These are phyloP conservation scores for Crassisporium funariophilum DNA, from an alignment of 768 basidiomycete genomes.

Conservation along the genomic window DNA sequence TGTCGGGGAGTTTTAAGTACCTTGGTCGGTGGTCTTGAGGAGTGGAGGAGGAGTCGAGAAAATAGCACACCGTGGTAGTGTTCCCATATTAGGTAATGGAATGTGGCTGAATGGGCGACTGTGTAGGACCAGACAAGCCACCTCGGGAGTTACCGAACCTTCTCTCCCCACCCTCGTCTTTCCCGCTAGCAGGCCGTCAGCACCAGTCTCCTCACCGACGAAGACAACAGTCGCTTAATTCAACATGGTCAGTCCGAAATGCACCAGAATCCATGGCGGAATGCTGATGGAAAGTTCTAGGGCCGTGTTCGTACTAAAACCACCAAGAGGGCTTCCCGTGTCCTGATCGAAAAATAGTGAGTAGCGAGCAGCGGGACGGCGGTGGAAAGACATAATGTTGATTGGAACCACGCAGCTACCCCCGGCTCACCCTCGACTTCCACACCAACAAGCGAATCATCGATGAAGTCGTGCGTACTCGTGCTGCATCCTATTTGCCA, in stretches of 20 bases:
- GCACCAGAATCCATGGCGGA: slow-evolving; percentile 4
- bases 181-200: slow-evolving; percentile 21
- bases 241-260: slow-evolving; percentile 52
- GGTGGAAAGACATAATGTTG: neutral
- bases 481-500: neutral
- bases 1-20: slow-evolving; percentile 56
- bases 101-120: slow-evolving; percentile 31
- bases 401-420: slow-evolving; percentile 65
- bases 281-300: slow-evolving; percentile 43
- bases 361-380: slow-evolving; percentile 28
- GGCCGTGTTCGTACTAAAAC: slow-evolving; percentile 99
- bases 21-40: slow-evolving; percentile 38
- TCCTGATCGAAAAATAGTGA: slow-evolving; percentile 99
- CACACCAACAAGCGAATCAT: slow-evolving; percentile 99
- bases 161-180: slow-evolving; percentile 9
- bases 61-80: slow-evolving; percentile 13
- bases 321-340: slow-evolving; percentile 98
- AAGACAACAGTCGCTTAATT: slow-evolving; percentile 29
- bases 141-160: slow-evolving; percentile 37
- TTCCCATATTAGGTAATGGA: slow-evolving; percentile 19
- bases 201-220: slow-evolving; percentile 22
- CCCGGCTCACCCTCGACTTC: slow-evolving; percentile 98
- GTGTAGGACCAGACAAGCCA: slow-evolving; percentile 45
- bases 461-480: slow-evolving; percentile 81
- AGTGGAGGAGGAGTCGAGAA: slow-evolving; percentile 27